Evolutionary conservation across 2,329 filamentous ascomycete genomes (phyloP).

Genomic region (Colletotrichum costaricense): DNA sequence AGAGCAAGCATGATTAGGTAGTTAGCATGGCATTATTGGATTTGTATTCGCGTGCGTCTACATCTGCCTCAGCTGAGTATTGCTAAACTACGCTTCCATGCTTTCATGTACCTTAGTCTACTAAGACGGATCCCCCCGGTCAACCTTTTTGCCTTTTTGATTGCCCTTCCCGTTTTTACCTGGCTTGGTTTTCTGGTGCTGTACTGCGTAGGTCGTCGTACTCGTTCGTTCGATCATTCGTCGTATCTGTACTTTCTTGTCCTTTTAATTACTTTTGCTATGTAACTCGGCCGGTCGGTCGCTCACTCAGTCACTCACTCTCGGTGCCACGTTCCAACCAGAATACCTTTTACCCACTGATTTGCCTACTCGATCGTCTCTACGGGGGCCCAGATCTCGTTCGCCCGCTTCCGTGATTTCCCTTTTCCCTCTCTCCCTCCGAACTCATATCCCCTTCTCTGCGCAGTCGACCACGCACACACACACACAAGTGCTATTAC

Average conservation of each 20-base stretch:
- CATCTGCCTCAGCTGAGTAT: conserved; percentile 22
- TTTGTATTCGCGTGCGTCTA: conserved; percentile 3
- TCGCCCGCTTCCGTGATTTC: conserved; percentile 16
- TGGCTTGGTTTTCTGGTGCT: conserved; percentile 23
- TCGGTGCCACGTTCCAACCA: not conserved
- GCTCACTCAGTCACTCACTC: not conserved
- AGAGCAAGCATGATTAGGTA: not conserved
- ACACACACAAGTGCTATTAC: not conserved
- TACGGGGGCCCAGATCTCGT: conserved; percentile 7
- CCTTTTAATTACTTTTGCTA: not conserved
- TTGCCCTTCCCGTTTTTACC: conserved; percentile 29
- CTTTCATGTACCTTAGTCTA: not conserved
- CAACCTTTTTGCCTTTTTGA: conserved; percentile 25
- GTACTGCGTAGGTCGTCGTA: not conserved
- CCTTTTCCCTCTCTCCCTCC: conserved; percentile 12
- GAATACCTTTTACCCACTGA: not conserved
- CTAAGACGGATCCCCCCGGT: conserved; percentile 26
- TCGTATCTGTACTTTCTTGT: not conserved
- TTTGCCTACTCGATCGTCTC: conserved; percentile 2
- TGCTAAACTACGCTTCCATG: conserved; percentile 2
- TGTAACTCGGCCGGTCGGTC: not conserved
- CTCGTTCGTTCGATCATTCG: not conserved
- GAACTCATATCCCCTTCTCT: conserved; percentile 21
- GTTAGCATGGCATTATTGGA: not conserved
- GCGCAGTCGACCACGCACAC: not conserved